Conservation (phyloP, 305 asterid genomes). For the Fraxinus baroniana region DNA sequence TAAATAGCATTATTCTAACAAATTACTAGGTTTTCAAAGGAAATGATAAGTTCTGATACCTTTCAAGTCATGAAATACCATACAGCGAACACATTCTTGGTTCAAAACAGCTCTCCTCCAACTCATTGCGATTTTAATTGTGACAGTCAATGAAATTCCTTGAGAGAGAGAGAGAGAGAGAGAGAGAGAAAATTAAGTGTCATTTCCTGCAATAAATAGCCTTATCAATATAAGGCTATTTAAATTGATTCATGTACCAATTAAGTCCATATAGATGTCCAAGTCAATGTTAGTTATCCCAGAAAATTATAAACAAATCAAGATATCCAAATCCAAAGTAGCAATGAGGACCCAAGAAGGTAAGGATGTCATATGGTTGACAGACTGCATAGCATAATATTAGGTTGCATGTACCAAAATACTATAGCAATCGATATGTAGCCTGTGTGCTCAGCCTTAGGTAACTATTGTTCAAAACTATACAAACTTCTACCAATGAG, state of each 20-base stretch:
- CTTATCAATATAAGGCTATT: neutral
- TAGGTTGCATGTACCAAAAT: conserved; percentile 19
- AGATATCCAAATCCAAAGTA: neutral
- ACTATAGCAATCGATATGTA: conserved; percentile 14
- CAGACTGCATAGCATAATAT: conserved; percentile 3
- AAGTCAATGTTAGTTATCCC: neutral
- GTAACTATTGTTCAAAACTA: conserved; percentile 20
- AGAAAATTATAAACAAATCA: neutral
- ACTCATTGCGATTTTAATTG: neutral
- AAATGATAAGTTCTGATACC: neutral
- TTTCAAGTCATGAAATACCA: neutral
- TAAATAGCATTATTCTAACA: neutral
- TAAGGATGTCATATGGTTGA: neutral
- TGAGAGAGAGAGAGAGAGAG: neutral
- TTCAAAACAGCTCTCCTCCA: neutral
- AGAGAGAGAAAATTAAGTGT: neutral
- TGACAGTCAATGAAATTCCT: neutral
- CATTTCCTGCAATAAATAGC: neutral
- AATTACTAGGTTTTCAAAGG: neutral
- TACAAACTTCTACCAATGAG: conserved; percentile 23
- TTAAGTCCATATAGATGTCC: conserved; percentile 8
- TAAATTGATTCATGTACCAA: neutral
- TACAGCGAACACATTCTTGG: neutral
- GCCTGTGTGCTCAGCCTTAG: conserved; percentile 13
- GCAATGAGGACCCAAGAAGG: neutral